Base-by-base conservation (phyloP, 176 grass and related monocot genomes). In the Cenchrus fungigraminus region DNA sequence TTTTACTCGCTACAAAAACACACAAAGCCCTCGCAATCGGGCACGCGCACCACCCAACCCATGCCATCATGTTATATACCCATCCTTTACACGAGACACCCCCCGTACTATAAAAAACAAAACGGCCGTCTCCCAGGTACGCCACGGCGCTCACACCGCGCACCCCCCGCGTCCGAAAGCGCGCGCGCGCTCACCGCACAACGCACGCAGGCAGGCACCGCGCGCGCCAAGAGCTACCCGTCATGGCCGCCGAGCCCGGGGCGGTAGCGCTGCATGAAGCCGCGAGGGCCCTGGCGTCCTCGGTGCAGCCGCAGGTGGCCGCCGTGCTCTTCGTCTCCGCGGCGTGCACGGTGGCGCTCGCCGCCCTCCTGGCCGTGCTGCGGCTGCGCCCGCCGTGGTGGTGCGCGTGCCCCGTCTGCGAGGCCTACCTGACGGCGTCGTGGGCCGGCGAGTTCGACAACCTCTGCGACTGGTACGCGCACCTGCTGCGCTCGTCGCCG, bases 401-500 rank as follows among this genome's bases (percentile, higher is more conserved):
- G 86, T 95, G 95, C 90, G 74, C 68, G 81, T 97, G 95, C 85
- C 73, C 89, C 0, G 77, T 96, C 0, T 96, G 94, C 87, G 81
- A 93, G 82, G 91, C 91, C 2, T 96, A 91, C 87, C 86, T 97
- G 17, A 91, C 88, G 9, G 63, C 81, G 14, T 97, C 95, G 3
- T 97, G 95, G 95, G 11, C 80, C 1, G 87, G 84, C 8, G 93
- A 98, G 70, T 85, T 86, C 88, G 85, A 85, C 70, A 95, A 95
- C 89, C 85, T 98, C 20, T 86, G 87, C 73, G 97, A 98, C 84
- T 98, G 97, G 97, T 94, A 84, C 84, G 81, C 93, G 2, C 91
- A 98, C 88, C 93, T 98, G 54, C 93, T 98, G 37, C 93, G 91
- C 32, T 12, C 65, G 12, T 92, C 93, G 32, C 91, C 91, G 25